Conservation (phyloP, 2,329 filamentous ascomycete genomes). For the Clarireedia homoeocarpa region DNA sequence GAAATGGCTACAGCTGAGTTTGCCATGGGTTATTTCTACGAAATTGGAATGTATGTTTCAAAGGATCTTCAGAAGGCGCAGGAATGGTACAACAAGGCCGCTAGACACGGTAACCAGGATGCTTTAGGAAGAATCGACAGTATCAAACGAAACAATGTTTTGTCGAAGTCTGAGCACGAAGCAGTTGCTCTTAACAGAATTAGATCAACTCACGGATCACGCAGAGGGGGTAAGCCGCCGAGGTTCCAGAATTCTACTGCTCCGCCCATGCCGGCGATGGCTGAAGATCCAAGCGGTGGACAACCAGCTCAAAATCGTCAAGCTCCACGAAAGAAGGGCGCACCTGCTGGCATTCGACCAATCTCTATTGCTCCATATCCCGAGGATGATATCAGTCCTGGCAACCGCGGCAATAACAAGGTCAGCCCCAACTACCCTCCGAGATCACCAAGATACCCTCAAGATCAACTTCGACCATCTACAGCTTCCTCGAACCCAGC, state of each 20-base stretch:
- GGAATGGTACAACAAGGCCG: conserved; percentile 84
- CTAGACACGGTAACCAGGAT: conserved; percentile 86
- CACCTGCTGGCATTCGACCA: conserved; percentile 14
- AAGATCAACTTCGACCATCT: conserved; percentile 16
- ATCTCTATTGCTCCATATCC: conserved; percentile 57
- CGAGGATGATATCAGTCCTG: conserved; percentile 46
- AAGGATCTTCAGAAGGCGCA: conserved; percentile 75
- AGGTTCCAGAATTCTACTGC: conserved; percentile 42
- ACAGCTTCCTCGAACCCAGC: conserved; percentile 36
- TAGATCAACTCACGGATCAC: conserved; percentile 69
- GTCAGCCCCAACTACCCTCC: neutral
- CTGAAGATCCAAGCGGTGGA: conserved; percentile 22
- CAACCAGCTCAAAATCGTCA: conserved; percentile 17
- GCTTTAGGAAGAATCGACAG: conserved; percentile 75
- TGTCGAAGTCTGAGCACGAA: conserved; percentile 89
- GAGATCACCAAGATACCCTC: conserved; percentile 34
- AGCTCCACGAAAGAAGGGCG: conserved; percentile 4
- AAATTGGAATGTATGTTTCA: conserved; percentile 89
- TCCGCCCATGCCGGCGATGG: conserved; percentile 25
- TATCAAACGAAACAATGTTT: conserved; percentile 70
- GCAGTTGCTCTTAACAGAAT: conserved; percentile 83
- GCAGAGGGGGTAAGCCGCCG: conserved; percentile 53
- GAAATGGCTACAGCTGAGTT: conserved; percentile 90
- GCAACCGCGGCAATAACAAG: neutral
- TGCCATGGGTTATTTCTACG: conserved; percentile 93